phyloP scores from a whole-genome alignment of 208 protist genomes.

The Acanthamoeba royreba region DNA sequence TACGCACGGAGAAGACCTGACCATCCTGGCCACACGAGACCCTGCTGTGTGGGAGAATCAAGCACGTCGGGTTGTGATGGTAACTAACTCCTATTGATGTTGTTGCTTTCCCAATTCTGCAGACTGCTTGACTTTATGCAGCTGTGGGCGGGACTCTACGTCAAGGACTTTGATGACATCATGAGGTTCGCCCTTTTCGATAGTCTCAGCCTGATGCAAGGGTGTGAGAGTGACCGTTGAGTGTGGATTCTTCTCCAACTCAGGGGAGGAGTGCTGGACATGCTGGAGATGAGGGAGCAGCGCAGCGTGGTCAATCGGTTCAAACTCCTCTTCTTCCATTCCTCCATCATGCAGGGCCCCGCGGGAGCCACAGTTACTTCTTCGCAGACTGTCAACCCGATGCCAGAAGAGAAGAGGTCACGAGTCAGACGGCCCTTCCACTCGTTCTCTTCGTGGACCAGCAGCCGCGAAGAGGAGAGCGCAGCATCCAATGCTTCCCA shows the following conservation, averaged over 20 bases:
- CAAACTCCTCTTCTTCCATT: constrained; percentile 15
- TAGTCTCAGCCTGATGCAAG: too few species aligned
- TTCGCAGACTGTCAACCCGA: neutral
- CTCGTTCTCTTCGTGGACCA: neutral
- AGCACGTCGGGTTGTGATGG: neutral
- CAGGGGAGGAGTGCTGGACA: neutral
- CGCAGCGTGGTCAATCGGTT: neutral
- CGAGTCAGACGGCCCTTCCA: neutral
- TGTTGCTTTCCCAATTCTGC: neutral
- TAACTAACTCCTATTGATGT: neutral
- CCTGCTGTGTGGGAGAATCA: too few species aligned
- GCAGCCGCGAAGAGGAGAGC: neutral
- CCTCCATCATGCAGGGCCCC: neutral
- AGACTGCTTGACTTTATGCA: constrained; percentile 7
- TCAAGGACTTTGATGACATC: constrained; percentile 1
- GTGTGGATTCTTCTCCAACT: too few species aligned
- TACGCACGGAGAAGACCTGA: too few species aligned
- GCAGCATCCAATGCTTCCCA: neutral
- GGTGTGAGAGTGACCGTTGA: too few species aligned
- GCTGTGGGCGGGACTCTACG: neutral
- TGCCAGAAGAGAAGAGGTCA: neutral
- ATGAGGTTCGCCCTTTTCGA: too few species aligned
- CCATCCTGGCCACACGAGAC: too few species aligned
- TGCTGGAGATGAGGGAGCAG: neutral
- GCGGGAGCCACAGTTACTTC: neutral